Evolutionary conservation across 352 stramenopile genomes (phyloP), one percentile per base, ranked within the genome.

Genomic region (Pythium monospermum): DNA sequence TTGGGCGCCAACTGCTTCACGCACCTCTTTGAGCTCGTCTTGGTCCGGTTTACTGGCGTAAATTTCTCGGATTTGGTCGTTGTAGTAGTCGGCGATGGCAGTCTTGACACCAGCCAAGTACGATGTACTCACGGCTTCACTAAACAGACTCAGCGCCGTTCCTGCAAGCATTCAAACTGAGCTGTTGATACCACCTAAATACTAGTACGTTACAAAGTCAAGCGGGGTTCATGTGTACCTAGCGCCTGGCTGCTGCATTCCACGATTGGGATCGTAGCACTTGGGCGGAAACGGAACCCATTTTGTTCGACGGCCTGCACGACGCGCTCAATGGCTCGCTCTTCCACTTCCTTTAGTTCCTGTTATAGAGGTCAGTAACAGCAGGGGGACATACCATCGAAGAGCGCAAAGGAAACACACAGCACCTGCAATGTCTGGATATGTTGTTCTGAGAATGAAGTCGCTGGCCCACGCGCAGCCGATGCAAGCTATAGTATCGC

Each of bases 61-160:
- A n/a, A 94, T 78, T 49, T 94, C 83, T 16, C 83, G 80, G 42
- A 94, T 91, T 52, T 94, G 83, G 59, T 94, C 83, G 63, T 94
- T 94, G 66, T 91, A 94, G 64, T 90, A 91, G 49, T 94, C 83
- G 28, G 74, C 81, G 38, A 91, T 79, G 3, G 78, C 83, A 50
- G 73, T 71, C 58, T 92, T 94, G 32, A 90, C 65, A 16, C 83
- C 83, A 6, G 66, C 71, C 46, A 83, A 47, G 53, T 87, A 90
- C n/a, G 80, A 80, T 12, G 64, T 73, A 38, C 76, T 86, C 47
- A 85, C 61, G 15, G 57, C 61, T 45, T 87, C 80, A 1, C 80
- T 69, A 64, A 87, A 70, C 8, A 70, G 46, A 49, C 59, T 73
- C 43, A 87, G 36, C 7, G 61, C 52, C 2, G 66, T 62, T 7